Base-by-base conservation (phyloP, 371 early-diverging fungal genomes). In the Mortierella sp. region DNA sequence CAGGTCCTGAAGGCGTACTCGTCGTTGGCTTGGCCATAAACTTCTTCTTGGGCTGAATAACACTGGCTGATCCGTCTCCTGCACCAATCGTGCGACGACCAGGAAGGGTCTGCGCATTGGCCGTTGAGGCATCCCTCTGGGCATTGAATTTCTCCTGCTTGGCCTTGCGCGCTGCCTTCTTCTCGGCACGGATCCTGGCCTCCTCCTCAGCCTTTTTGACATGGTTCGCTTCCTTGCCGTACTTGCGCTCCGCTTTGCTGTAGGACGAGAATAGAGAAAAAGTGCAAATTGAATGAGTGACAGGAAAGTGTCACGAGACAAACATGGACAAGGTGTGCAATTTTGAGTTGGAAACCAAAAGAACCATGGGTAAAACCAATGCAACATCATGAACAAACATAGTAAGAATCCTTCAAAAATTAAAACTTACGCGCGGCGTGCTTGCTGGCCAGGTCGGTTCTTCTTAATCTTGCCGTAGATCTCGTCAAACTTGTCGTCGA, bases 171-270 rank as follows among this genome's bases (percentile, higher is more conserved):
- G 89, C 67, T 87, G 91, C 69, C 84, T 91, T 67, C 87, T 88
- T 82, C 43, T 88, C 85, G 59, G 87, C 87, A 14, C 90, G 78
- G 31, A 87, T 79, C 50, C 86, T 88, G 59, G 90, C 89, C 59
- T 90, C 90, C 71, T 92, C 92, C 78, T 89, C 89, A 57, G 92
- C 91, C 37, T 91, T 91, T 37, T 91, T 93, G 72, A 93, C 89
- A 72, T 95, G 94, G 78, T 95, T 94, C 14, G 91, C 90, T 11
- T 89, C 88, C 84, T 93, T 74, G 86, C 92, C 80, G 83, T 85
- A 92, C 89, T 87, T 76, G 34, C 80, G 70, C 64, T 90, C 90
- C 37, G 82, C 86, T 79, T 83, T 78, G 48, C 82, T 81, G 77
- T 57, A 67, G 21, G 54, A 59, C 54, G 72, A 53, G n/a, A 61